Base-by-base conservation (phyloP, 208 protist species). In the Acanthamoeba lenticulata region DNA sequence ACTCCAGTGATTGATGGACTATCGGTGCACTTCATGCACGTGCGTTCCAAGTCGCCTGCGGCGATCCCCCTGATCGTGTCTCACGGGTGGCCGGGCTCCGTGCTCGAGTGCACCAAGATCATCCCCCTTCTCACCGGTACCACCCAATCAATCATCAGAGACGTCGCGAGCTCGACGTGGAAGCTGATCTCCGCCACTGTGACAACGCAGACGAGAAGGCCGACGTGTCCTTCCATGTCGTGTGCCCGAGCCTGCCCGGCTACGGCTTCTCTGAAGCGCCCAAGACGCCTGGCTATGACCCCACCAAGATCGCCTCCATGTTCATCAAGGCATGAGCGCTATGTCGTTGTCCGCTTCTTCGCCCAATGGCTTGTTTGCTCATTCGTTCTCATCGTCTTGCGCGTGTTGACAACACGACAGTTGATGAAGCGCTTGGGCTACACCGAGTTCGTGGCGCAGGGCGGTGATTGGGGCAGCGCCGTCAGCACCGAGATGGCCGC, bases 11-110 rank as follows among this genome's bases (percentile, higher is more conserved):
- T 93, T 19, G 89, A 93, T 6, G 89, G 62, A 27, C 45, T 93
- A 13, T n/a, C 11, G 17, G 69, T 93, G 91, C 89, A 93, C 27
- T 93, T 93, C 49, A 27, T 93, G n/a, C 89, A 93, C n/a, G 89
- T 83, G 13, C 89, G 62, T 9, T 93, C 89, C 0, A 69, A 93
- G 89, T n/a, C 44, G 27, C 32, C 40, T 19, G 4, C 55, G 19
- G 89, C 89, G 19, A 83, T 49, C 17, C 89, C 89, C 21, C 62
- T 93, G 21, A 52, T 93, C 44, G 6, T 93, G 13, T 49, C 49
- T 19, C 89, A 93, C 57, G 89, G 89, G 9, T 93, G 89, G 89
- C 89, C 89, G 5, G 89, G 89, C 21, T 93, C 89, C 2, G 40
- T 93, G 32, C 32, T 93, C 44, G 89, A 93, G 60, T 93, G 89